Percentiles rank a stretch among this genome's conserved stretches.
Conservation (phyloP, 116 monocot species). For the Dioscorea cayenensis region DNA sequence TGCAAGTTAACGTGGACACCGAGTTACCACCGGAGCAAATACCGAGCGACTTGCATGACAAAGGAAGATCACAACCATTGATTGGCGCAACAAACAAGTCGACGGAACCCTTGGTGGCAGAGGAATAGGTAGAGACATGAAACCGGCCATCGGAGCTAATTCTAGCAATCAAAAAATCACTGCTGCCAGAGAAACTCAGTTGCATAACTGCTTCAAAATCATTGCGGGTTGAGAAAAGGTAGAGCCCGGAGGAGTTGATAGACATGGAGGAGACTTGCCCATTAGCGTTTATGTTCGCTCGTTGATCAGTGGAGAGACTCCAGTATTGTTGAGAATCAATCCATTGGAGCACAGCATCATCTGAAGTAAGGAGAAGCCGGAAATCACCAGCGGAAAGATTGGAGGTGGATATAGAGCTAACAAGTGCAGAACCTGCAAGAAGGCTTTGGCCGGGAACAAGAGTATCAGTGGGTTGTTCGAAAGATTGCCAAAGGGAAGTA, state of each 20-base stretch:
- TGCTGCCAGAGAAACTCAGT: neutral
- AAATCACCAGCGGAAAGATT: slow-evolving; percentile 36
- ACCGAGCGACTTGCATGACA: slow-evolving; percentile 33
- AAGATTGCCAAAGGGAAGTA: slow-evolving; percentile 69
- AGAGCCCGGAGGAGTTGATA: slow-evolving; percentile 54
- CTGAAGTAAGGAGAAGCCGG: slow-evolving; percentile 25
- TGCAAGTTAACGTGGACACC: slow-evolving; percentile 20
- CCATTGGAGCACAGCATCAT: slow-evolving; percentile 47
- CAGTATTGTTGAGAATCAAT: slow-evolving; percentile 44
- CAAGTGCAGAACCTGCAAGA: slow-evolving; percentile 26
- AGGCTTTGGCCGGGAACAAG: slow-evolving; percentile 59
- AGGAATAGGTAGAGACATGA: slow-evolving; percentile 13
- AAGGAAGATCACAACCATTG: slow-evolving; percentile 52
- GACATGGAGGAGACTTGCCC: slow-evolving; percentile 28
- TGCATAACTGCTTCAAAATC: slow-evolving; percentile 7
- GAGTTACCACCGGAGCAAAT: slow-evolving; percentile 26
- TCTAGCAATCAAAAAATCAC: slow-evolving; percentile 25
- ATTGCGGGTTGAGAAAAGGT: slow-evolving; percentile 18
- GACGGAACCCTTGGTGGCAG: neutral
- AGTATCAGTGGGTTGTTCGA: slow-evolving; percentile 69
- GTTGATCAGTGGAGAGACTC: slow-evolving; percentile 39
- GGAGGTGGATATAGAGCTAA: slow-evolving; percentile 22
- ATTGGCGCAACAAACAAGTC: slow-evolving; percentile 22
- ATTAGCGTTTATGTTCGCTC: slow-evolving; percentile 31
- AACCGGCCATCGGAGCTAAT: slow-evolving; percentile 36